Percentiles rank a stretch among this genome's conserved stretches.
These are phyloP conservation scores for Saccharomyces cerevisiae DNA, from an alignment of 805 yeast genomes.

Conservation along the genomic window DNA sequence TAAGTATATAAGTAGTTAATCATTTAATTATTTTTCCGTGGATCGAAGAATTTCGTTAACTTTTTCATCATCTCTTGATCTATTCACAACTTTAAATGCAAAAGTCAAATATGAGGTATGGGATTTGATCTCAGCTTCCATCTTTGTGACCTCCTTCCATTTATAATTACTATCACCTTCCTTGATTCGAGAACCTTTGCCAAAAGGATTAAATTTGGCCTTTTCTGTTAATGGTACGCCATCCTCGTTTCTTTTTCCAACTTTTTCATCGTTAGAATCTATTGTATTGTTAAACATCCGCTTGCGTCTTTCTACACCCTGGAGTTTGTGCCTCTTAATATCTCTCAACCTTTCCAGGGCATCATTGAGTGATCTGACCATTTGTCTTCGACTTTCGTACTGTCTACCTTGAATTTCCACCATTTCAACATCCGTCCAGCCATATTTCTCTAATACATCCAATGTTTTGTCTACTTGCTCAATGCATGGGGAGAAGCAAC, in stretches of 20 bases:
- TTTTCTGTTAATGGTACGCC: constrained; percentile 30
- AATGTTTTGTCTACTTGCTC: constrained; percentile 92
- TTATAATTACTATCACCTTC: constrained; percentile 78
- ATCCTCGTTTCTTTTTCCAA: constrained; percentile 19
- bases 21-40: neutral
- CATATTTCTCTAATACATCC: constrained; percentile 59
- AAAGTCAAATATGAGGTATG: constrained; percentile 93
- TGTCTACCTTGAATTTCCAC: constrained; percentile 79
- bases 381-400: constrained; percentile 85
- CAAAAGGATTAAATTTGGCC: constrained; percentile 82
- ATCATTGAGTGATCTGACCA: constrained; percentile 75
- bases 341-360: constrained; percentile 73
- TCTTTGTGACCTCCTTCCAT: constrained; percentile 80
- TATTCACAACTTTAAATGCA: constrained; percentile 46
- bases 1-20: neutral
- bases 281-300: constrained; percentile 23
- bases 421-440: constrained; percentile 86
- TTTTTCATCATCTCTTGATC: constrained; percentile 13
- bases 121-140: constrained; percentile 79
- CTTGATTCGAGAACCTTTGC: constrained; percentile 71
- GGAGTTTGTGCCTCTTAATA: constrained; percentile 62
- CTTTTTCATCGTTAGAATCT: constrained; percentile 23
- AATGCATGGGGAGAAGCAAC: constrained; percentile 96
- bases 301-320: constrained; percentile 52
- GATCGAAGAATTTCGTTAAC: constrained; percentile 5